Evolutionary conservation across 495 filamentous ascomycete genomes (phyloP), one percentile per base, ranked within the genome.

Genomic region (Hypoxylon lenormandii): DNA sequence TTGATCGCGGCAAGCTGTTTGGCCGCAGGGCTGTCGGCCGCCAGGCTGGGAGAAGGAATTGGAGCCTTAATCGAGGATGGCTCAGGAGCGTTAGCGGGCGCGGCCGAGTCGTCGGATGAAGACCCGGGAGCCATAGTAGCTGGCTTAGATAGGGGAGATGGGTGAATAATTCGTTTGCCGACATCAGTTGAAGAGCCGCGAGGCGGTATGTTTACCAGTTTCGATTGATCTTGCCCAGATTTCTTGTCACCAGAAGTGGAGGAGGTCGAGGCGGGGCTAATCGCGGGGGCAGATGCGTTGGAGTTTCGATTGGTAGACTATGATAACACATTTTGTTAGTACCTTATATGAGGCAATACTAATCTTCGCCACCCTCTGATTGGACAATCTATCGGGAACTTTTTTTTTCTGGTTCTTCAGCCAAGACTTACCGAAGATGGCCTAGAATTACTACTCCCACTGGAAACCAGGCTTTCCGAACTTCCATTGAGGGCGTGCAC

Each of bases 81-180:
- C 53, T 75, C 49, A 72, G 78, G 59, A 59, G 73, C 56, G 56
- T 77, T 64, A 51, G 78, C 48, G 36, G 76, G 58, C 67, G 69
- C 19, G 66, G 69, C 66, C 68, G 73, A 75, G 60, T 75, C 71
- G 12, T 79, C 74, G 60, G 76, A 61, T 21, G 64, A 56, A 49
- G 74, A 77, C 62, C 78, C 82, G 58, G 77, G 74, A 62, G 76
- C 86, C 82, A 89, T 88, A 23, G 84, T 84, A 56, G 91, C 83
- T 63, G 94, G 93, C 77, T 92, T 90, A 0, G 95, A 97, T 33
- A 97, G 84, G 22, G 95, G 94, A 30, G 96, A 97, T 0, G 93
- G 92, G 74, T 86, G 92, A 70, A 80, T 83, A 40, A 86, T 76
- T 75, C 92, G 89, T 79, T 93, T 92, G 53, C 87, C 81, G 66